Conservation (phyloP, 2,329 filamentous ascomycete genomes). For the Graphilbum sp. region DNA sequence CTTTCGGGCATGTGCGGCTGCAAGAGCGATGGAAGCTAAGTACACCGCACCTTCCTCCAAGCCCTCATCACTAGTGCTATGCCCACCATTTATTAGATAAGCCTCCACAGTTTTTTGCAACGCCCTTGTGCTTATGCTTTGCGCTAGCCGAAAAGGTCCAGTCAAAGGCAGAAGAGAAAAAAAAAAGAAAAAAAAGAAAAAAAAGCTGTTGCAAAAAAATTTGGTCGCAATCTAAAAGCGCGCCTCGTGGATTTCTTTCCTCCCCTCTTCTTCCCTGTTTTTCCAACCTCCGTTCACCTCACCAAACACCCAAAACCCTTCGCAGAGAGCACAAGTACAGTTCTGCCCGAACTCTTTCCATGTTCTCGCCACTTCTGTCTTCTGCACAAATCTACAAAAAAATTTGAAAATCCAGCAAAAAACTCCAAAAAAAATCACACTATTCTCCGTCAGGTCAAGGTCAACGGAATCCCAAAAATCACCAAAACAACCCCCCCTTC, state of each 20-base stretch:
- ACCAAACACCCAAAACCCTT: conserved; percentile 29
- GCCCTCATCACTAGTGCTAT: background rate
- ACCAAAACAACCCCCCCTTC: conserved; percentile 1
- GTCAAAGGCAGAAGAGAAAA: too few relatives aligned
- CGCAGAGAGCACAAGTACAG: conserved; percentile 16
- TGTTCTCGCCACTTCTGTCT: conserved; percentile 29
- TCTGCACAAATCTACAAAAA: conserved; percentile 39
- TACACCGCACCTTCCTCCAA: background rate
- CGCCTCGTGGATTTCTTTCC: conserved; percentile 6
- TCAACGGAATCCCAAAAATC: conserved; percentile 7
- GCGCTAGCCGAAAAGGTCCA: too few relatives aligned
- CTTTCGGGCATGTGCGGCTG: too few relatives aligned
- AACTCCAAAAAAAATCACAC: conserved; percentile 14
- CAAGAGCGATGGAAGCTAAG: background rate
- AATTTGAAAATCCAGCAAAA: conserved; percentile 39
- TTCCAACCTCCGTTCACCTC: conserved; percentile 21
- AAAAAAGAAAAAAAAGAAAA: conserved; percentile 1
- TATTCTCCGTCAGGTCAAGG: conserved; percentile 7
- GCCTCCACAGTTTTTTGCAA: background rate
- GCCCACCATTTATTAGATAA: background rate
- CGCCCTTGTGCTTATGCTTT: background rate
- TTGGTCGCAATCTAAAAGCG: conserved; percentile 4
- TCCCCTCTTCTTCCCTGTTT: conserved; percentile 7
- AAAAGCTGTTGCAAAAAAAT: conserved; percentile 5
- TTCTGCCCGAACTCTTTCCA: conserved; percentile 41